Conservation (phyloP, 345 rosid genomes). For the Nephelium lappaceum region DNA sequence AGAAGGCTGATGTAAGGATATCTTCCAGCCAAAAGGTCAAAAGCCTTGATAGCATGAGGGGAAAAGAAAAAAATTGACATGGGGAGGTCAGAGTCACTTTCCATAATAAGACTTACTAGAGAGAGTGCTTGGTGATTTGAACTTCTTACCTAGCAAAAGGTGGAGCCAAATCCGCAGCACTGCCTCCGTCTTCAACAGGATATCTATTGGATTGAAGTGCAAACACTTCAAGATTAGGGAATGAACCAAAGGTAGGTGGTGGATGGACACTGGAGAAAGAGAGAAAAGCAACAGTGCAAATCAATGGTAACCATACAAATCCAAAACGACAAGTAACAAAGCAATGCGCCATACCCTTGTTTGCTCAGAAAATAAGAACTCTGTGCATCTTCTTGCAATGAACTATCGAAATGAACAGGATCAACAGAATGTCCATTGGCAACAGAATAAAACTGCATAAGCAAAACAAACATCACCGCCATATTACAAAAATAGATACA, state of each 20-base stretch:
- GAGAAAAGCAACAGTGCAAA: conserved; percentile 25
- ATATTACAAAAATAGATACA: neutral
- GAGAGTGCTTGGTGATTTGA: conserved; percentile 8
- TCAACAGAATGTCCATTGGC: conserved; percentile 48
- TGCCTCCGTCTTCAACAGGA: conserved; percentile 62
- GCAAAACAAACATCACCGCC: neutral
- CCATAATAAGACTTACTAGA: neutral
- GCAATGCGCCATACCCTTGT: conserved; percentile 46
- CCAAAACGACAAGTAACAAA: conserved; percentile 1
- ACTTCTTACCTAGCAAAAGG: conserved; percentile 36
- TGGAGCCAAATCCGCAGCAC: conserved; percentile 51
- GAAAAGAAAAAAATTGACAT: neutral
- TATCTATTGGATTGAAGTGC: conserved; percentile 49
- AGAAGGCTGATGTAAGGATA: neutral
- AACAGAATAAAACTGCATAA: conserved; percentile 63
- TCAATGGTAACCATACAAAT: conserved; percentile 11
- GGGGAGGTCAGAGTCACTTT: neutral
- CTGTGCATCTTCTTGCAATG: conserved; percentile 77
- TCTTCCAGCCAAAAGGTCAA: neutral
- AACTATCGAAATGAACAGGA: conserved; percentile 49
- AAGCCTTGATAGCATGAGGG: neutral
- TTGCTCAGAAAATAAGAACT: conserved; percentile 58
- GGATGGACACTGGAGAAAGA: conserved; percentile 57
- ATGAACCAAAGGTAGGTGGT: conserved; percentile 98
- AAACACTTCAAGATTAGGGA: conserved; percentile 70